Conservation (phyloP, 2,329 filamentous ascomycete species). For the Aspergillus proliferans region DNA sequence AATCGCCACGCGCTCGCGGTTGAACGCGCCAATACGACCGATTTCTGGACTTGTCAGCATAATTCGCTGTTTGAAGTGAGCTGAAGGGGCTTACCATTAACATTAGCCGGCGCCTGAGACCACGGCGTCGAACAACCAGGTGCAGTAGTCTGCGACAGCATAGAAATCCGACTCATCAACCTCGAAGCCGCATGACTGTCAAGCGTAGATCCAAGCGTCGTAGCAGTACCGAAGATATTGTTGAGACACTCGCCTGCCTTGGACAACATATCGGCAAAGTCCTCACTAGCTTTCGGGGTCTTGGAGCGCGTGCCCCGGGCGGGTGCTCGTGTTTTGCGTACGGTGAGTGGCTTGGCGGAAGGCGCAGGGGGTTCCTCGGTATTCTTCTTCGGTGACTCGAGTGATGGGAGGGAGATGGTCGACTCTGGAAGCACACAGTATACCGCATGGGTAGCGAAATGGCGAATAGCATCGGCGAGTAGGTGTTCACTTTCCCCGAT, state of each 20-base stretch:
- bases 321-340: conserved; percentile 22
- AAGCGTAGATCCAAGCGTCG: conserved; percentile 32
- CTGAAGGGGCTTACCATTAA: conserved; percentile 28
- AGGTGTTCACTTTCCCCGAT: conserved; percentile 33
- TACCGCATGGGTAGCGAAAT: conserved; percentile 70
- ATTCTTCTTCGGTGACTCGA: conserved; percentile 37
- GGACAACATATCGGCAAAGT: conserved; percentile 32
- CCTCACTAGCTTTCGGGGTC: conserved; percentile 24
- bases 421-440: conserved; percentile 90
- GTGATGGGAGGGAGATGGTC: conserved; percentile 76
- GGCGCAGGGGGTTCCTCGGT: conserved; percentile 35
- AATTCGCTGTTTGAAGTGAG: not conserved
- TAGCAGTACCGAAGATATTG: conserved; percentile 26
- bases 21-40: conserved; percentile 36
- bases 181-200: conserved; percentile 34
- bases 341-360: conserved; percentile 14
- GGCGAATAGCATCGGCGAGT: conserved; percentile 33
- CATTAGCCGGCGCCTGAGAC: conserved; percentile 29
- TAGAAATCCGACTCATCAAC: conserved; percentile 36
- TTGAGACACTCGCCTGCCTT: conserved; percentile 30
- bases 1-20: conserved; percentile 34
- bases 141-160: conserved; percentile 37
- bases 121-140: conserved; percentile 20
- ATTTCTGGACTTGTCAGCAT: conserved; percentile 27
- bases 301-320: conserved; percentile 21